Conservation (phyloP, 495 filamentous ascomycete species). For the Trichoderma erinaceum region DNA sequence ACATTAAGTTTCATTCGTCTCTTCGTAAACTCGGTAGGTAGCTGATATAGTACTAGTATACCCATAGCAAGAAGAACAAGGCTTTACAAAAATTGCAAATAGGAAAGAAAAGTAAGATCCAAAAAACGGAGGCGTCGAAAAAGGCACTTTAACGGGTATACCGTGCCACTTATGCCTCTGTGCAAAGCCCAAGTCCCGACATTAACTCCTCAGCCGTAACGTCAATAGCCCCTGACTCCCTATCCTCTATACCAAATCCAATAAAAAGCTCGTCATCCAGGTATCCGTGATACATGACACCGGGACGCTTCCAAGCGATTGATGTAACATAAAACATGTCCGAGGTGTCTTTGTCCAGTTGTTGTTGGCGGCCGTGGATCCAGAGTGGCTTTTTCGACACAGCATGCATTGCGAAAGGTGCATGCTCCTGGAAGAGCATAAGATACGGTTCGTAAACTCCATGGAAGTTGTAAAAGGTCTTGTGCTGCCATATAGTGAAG, state of each 20-base stretch:
- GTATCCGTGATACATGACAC: slow-evolving; percentile 43
- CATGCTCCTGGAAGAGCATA: slow-evolving; percentile 38
- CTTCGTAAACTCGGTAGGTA: not conserved
- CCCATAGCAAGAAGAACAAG: not conserved
- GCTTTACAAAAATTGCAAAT: not conserved
- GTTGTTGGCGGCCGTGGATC: slow-evolving; percentile 39
- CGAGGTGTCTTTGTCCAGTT: slow-evolving; percentile 26
- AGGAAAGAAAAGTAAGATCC: not conserved
- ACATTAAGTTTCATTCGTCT: not conserved
- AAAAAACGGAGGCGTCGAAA: not conserved
- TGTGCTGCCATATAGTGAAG: slow-evolving; percentile 47
- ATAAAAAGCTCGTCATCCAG: slow-evolving; percentile 46
- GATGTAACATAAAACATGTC: slow-evolving; percentile 48
- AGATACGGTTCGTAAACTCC: slow-evolving; percentile 50
- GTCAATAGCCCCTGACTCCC: slow-evolving; percentile 37
- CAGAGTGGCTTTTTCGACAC: slow-evolving; percentile 46
- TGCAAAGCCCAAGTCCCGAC: slow-evolving; percentile 31
- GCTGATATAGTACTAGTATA: not conserved
- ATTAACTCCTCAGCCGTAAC: slow-evolving; percentile 43
- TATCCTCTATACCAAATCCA: slow-evolving; percentile 46
- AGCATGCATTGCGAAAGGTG: slow-evolving; percentile 44
- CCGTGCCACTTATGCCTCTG: slow-evolving; percentile 12
- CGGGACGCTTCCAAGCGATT: slow-evolving; percentile 44
- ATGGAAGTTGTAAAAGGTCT: slow-evolving; percentile 40
- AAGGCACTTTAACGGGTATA: not conserved